Evolutionary conservation across 371 early-diverging fungal genomes (phyloP).

Genomic region (Smittium culicis): DNA sequence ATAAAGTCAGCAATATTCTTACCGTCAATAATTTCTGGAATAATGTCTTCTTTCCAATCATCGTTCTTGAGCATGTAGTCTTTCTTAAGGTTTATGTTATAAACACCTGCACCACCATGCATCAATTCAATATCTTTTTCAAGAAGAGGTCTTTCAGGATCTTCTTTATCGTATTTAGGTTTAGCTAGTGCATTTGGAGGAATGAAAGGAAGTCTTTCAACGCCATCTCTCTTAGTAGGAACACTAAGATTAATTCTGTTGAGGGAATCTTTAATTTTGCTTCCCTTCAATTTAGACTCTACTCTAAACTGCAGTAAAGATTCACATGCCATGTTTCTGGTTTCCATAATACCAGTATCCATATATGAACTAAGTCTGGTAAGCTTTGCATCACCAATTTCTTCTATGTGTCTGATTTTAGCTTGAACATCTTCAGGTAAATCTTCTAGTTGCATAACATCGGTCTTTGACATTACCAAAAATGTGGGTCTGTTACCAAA

Average conservation of each 20-base stretch:
- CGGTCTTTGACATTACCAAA: slow-evolving; percentile 96
- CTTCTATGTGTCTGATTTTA: slow-evolving; percentile 57
- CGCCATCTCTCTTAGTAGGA: slow-evolving; percentile 73
- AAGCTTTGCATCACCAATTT: slow-evolving; percentile 49
- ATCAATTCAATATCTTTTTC: slow-evolving; percentile 84
- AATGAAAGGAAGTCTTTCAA: slow-evolving; percentile 68
- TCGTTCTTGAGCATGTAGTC: slow-evolving; percentile 63
- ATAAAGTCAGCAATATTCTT: slow-evolving; percentile 99
- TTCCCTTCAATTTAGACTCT: slow-evolving; percentile 83
- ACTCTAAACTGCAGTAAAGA: slow-evolving; percentile 83
- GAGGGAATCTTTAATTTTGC: slow-evolving; percentile 81
- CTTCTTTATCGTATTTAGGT: slow-evolving; percentile 47
- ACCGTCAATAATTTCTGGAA: slow-evolving; percentile 99
- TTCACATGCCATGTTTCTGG: slow-evolving; percentile 87
- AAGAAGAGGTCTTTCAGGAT: slow-evolving; percentile 67
- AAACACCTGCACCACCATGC: slow-evolving; percentile 92
- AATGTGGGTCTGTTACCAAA: slow-evolving; percentile 97
- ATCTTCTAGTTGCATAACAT: slow-evolving; percentile 71
- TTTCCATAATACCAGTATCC: slow-evolving; percentile 93
- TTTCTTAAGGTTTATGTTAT: slow-evolving; percentile 83
- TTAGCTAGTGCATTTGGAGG: slow-evolving; percentile 58
- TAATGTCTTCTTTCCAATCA: slow-evolving; percentile 96
- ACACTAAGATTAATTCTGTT: slow-evolving; percentile 88
- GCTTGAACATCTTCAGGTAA: slow-evolving; percentile 56
- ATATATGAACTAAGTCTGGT: slow-evolving; percentile 78